Evolutionary conservation across 2,329 filamentous ascomycete genomes (phyloP).

Genomic region (Ophiostoma himal-ulmi): DNA sequence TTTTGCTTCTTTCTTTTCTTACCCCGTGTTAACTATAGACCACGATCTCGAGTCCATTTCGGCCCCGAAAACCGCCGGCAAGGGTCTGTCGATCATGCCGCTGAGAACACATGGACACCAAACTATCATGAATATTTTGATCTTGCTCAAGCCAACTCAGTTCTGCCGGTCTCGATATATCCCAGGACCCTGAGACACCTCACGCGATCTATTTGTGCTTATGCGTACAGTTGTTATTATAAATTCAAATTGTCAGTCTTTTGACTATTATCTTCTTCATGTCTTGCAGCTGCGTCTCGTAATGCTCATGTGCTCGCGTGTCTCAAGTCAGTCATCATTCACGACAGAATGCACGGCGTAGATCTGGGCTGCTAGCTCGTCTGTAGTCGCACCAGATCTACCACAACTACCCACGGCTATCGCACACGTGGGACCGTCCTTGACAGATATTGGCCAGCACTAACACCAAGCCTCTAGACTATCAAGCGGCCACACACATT

Average conservation of each 20-base stretch:
- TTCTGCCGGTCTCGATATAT: not conserved
- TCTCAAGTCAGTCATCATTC: not conserved
- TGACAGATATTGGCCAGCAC: conserved; percentile 22
- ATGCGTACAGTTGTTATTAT: no score
- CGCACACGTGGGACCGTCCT: conserved; percentile 25
- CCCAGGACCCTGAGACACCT: not conserved
- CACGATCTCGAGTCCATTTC: not conserved
- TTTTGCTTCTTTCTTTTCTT: no score
- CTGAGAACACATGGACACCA: not conserved
- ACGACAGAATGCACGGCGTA: not conserved
- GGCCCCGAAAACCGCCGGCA: not conserved
- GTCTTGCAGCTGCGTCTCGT: not conserved
- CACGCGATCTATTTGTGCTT: not conserved
- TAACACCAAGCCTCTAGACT: not conserved
- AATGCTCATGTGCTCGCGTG: conserved; percentile 8
- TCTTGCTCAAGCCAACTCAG: no score
- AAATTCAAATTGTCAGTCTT: not conserved
- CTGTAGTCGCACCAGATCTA: not conserved
- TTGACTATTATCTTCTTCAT: not conserved
- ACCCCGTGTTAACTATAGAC: no score
- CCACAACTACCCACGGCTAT: not conserved
- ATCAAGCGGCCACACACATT: not conserved
- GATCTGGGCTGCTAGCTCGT: conserved; percentile 1
- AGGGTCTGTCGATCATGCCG: conserved; percentile 3
- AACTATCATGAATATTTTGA: no score